Evolutionary conservation across 2,329 filamentous ascomycete species (phyloP), one percentile per base, ranked within the genome.

Genomic region (Fusarium buxicola): DNA sequence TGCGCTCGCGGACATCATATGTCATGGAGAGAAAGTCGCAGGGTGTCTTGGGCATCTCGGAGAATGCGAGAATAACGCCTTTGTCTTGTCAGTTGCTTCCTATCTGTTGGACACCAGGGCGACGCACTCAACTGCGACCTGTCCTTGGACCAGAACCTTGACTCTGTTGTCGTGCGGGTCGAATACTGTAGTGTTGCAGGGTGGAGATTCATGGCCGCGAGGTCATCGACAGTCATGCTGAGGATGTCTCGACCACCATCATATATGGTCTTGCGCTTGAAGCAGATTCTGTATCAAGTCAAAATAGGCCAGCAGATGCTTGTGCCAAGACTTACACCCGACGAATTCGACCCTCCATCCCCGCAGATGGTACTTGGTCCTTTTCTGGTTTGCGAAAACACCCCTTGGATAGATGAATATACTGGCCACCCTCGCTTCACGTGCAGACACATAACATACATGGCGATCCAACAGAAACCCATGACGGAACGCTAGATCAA

Each of bases 21-120:
- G 78, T 77, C 77, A 81, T 78, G 36, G 79, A 81, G 9, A 81
- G 69, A 59, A 81, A 82, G 65, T 82, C 80, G 41, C 78, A 81
- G 0, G 80, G 79, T 0, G 80, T 78, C 38, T 75, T 77, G 18
- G 80, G 77, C 49, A 78, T 76, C 18, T 74, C 74, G 4, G 80
- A 80, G 61, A 82, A 82, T 30, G 78, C 78, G 47, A 82, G 72
- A 47, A 81, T 78, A 32, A 82, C 65, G 58, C 77, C 77, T 78
- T 13, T 0, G 2, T 5, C 36, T 24, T 5, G 27, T 71, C 21
- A 70, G 58, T 27, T 30, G 24, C 16, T 7, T 18, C 21, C 11
- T 4, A 5, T 5, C 5, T 8, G 1, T 9, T 10, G 11, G 4
- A 8, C 8, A 11, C 7, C 8, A 7, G 10, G 6, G 50, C 51